phyloP scores from a whole-genome alignment of 495 filamentous ascomycete species.

The Pyrenopolyporus hunteri region DNA sequence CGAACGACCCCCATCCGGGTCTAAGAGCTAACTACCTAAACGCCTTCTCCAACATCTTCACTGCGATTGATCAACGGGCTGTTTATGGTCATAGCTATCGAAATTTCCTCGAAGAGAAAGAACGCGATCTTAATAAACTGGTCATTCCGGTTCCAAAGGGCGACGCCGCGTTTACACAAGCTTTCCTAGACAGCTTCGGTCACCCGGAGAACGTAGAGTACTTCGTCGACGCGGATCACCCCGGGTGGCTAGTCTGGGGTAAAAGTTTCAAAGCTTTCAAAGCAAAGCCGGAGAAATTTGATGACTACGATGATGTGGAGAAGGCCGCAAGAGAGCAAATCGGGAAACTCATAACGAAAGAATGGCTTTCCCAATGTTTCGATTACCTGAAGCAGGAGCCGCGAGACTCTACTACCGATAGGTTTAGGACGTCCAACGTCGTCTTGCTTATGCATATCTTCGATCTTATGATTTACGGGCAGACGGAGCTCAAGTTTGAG shows the following conservation, averaged over 20 bases:
- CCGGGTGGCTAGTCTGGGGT: slow-evolving; percentile 97
- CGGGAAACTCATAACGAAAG: slow-evolving; percentile 74
- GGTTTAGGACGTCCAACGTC: slow-evolving; percentile 85
- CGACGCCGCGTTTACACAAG: slow-evolving; percentile 77
- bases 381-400: slow-evolving; percentile 96
- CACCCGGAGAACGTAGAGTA: slow-evolving; percentile 77
- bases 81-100: slow-evolving; percentile 84
- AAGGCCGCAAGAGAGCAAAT: slow-evolving; percentile 77
- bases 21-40: slow-evolving; percentile 80
- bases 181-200: slow-evolving; percentile 79
- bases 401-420: slow-evolving; percentile 78
- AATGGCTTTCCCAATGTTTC: slow-evolving; percentile 90
- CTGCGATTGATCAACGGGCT: slow-evolving; percentile 81
- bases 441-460: slow-evolving; percentile 87
- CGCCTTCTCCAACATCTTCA: slow-evolving; percentile 80
- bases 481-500: slow-evolving; percentile 78
- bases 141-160: slow-evolving; percentile 70
- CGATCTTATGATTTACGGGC: slow-evolving; percentile 77
- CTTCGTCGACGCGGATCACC: slow-evolving; percentile 89
- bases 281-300: slow-evolving; percentile 68
- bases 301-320: slow-evolving; percentile 86
- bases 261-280: slow-evolving; percentile 80
- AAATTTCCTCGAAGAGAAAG: slow-evolving; percentile 80
- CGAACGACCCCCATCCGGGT: slow-evolving; percentile 88
- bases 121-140: slow-evolving; percentile 75